Base-by-base conservation (phyloP, 202 grass and related monocot species). In the Setaria viridis region DNA sequence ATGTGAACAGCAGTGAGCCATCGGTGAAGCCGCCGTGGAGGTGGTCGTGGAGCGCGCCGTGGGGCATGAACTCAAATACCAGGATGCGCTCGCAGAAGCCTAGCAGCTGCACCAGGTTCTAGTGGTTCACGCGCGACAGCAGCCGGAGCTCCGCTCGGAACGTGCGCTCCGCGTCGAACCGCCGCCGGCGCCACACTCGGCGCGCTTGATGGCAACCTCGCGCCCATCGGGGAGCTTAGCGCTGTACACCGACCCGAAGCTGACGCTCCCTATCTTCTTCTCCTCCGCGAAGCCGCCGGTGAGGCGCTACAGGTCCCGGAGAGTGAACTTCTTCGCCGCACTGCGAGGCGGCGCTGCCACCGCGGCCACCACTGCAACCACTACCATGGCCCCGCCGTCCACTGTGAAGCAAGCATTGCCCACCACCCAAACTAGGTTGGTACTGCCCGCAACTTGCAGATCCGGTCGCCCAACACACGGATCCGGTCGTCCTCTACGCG, bases 31-130 rank as follows among this genome's bases (percentile, higher is more conserved):
- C 9, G 76, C 67, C 65, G 72, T 93, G 95, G 85, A 98, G 90
- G 85, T 98, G 87, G 81, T 98, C 89, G 74, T 98, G 86, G 51
- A 98, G 91, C 8, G 91, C 82, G 74, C 95, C 89, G 70, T 95
- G 87, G 0, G 87, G 84, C 91, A 95, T 92, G 93, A 92, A 91
- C 90, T 98, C 95, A 74, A 93, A 89, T 14, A 98, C 89, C 0
- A 98, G 87, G 80, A 98, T 85, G 11, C 89, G 93, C 89, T 98
- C 86, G 84, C 92, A 95, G 86, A 93, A 95, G 30, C 95, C 95
- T 3, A 95, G 62, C 2, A 98, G 91, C 60, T 92, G 85, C 33
- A 95, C 83, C 20, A 98, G 87, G 83, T 98, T 95, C 74, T 74
- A 90, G 90, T 98, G 95, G 77, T 95, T 98, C 12, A 98, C 87